Conservation (phyloP, 139 green algal species). For the Chlorella sp. region DNA sequence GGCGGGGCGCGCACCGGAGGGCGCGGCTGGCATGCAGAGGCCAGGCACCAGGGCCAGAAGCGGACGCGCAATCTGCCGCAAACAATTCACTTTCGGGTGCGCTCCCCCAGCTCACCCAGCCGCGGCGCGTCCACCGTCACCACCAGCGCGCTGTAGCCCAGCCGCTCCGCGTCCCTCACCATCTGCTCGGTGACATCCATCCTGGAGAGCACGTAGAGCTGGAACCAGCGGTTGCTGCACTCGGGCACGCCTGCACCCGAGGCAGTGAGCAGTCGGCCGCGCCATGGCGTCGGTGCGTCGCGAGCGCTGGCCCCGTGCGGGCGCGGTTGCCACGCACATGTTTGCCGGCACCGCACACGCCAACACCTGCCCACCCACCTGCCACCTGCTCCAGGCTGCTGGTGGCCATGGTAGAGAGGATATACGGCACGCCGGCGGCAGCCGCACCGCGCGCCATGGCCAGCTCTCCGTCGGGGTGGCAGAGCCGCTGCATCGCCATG, state of each 20-base stretch:
- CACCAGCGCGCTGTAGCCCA: conserved; percentile 80
- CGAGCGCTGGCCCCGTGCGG: too few relatives aligned
- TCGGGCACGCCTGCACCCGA: too few relatives aligned
- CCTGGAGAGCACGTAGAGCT: conserved; percentile 66
- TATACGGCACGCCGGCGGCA: conserved; percentile 50
- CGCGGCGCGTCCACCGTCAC: conserved; percentile 88
- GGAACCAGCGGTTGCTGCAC: conserved; percentile 69
- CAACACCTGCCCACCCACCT: neutral
- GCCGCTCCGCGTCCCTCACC: conserved; percentile 61
- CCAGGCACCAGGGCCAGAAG: too few relatives aligned
- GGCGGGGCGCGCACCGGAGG: too few relatives aligned
- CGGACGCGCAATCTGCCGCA: too few relatives aligned
- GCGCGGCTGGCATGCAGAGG: too few relatives aligned
- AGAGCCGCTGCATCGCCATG: conserved; percentile 86
- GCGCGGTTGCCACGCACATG: too few relatives aligned
- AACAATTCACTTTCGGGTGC: too few relatives aligned
- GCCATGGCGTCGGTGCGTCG: too few relatives aligned
- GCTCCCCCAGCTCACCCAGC: conserved; percentile 42
- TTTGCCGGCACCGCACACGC: conserved; percentile 7
- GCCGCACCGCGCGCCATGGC: conserved; percentile 52
- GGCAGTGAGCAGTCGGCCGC: too few relatives aligned
- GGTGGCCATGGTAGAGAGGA: conserved; percentile 80
- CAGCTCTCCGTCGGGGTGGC: conserved; percentile 70
- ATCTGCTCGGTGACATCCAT: conserved; percentile 61
- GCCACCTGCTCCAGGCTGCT: conserved; percentile 53